These are phyloP conservation scores for Leccinum pallidistipes DNA, from an alignment of 1,284 basidiomycete genomes.

Conservation along the genomic window DNA sequence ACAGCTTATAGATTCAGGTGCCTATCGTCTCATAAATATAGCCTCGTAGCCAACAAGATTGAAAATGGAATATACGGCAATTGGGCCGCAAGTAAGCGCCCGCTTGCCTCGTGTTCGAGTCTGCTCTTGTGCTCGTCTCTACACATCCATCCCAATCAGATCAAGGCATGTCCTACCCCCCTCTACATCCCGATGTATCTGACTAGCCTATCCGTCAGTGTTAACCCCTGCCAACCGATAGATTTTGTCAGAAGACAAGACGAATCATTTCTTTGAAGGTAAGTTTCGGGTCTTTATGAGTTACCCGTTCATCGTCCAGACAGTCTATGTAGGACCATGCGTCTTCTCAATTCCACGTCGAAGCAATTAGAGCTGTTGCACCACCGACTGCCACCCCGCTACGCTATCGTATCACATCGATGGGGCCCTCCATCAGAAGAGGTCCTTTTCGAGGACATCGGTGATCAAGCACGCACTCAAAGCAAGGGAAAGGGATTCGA, in stretches of 20 bases:
- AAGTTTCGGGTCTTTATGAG: background rate
- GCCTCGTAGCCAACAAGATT: background rate
- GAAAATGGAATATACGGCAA: conserved; percentile 5
- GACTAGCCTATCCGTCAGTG: background rate
- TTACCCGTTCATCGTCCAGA: background rate
- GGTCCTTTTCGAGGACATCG: conserved; percentile 30
- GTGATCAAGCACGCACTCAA: conserved; percentile 1
- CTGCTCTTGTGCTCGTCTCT: background rate
- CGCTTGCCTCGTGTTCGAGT: conserved; percentile 3
- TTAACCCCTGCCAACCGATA: background rate
- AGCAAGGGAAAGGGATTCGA: conserved; percentile 23
- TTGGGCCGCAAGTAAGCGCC: conserved; percentile 9
- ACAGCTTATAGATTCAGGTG: background rate
- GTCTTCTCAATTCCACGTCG: conserved; percentile 42
- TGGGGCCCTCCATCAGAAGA: conserved; percentile 23
- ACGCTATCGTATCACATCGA: conserved; percentile 30
- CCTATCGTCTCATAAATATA: background rate
- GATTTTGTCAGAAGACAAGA: background rate
- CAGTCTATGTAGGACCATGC: conserved; percentile 22
- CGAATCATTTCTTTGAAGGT: conserved; percentile 1
- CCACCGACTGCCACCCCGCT: background rate
- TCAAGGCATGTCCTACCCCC: background rate
- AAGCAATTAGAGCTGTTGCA: conserved; percentile 20
- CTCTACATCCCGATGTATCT: background rate
- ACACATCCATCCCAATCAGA: background rate